Percentiles rank a stretch among this genome's conserved stretches.
Conservation (phyloP, 192 early-diverging fungal species). For the Backusella morwellensis region DNA sequence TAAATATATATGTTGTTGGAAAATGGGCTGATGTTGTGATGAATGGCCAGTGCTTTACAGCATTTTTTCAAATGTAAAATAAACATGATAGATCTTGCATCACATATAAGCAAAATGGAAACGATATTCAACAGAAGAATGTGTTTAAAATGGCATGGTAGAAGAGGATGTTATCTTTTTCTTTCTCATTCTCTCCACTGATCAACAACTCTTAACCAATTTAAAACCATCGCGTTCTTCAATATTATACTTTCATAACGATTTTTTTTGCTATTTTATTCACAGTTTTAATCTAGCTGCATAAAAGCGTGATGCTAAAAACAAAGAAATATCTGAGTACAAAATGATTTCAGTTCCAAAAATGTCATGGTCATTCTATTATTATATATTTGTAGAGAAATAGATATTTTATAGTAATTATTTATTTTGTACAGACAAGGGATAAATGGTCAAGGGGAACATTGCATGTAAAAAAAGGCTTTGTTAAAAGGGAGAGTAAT, state of each 20-base stretch:
- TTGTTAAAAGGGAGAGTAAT: not conserved
- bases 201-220: not conserved
- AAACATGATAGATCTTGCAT: not conserved
- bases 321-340: not conserved
- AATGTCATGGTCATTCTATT: not conserved
- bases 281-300: not conserved
- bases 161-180: too few relatives aligned
- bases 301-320: not conserved
- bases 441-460: not conserved
- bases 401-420: not conserved
- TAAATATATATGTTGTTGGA: not conserved
- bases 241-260: not conserved
- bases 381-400: not conserved
- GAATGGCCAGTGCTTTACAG: not conserved
- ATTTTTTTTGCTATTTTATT: not conserved
- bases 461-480: not conserved
- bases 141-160: not conserved
- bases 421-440: slow-evolving; percentile 3
- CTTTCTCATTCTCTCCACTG: too few relatives aligned
- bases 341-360: not conserved
- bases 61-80: not conserved
- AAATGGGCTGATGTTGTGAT: not conserved
- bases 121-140: not conserved
- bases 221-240: not conserved
- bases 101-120: not conserved